Percentiles rank a stretch among this genome's conserved stretches.
Evolutionary conservation across 2,329 filamentous ascomycete species (phyloP).

Genomic region (Colletotrichum noveboracense): DNA sequence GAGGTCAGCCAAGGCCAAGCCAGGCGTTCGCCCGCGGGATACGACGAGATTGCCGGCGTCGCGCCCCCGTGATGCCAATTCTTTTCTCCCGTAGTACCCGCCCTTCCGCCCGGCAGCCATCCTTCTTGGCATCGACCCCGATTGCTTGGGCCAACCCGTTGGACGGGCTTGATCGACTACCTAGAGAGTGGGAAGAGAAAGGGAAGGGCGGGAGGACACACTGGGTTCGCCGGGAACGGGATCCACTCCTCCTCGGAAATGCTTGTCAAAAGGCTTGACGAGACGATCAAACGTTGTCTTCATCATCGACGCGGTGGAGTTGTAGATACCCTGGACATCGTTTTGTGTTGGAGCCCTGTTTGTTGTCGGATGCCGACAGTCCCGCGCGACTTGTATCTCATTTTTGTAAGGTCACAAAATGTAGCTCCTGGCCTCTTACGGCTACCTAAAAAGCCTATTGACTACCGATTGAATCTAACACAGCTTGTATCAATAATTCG

Average conservation of each 20-base stretch:
- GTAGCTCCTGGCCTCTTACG: not conserved
- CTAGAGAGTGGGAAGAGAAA: not conserved
- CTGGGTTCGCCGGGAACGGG: not conserved
- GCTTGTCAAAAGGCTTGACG: slow-evolving; percentile 14
- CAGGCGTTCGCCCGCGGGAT: not conserved
- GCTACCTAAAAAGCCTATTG: not conserved
- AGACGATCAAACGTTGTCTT: slow-evolving; percentile 7
- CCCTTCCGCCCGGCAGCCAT: not conserved
- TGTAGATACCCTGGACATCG: not conserved
- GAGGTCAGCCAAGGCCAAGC: not conserved
- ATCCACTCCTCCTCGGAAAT: not conserved
- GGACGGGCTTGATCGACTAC: not conserved
- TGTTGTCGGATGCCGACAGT: not conserved
- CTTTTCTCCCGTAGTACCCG: not conserved
- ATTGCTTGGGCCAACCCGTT: not conserved
- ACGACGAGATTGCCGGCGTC: not conserved
- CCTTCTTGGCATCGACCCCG: slow-evolving; percentile 9
- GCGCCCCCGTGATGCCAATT: not conserved
- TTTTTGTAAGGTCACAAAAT: not conserved
- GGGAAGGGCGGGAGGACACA: not conserved
- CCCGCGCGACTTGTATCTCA: not conserved
- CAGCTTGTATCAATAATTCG: not conserved
- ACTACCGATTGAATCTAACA: not conserved
- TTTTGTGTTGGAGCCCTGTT: not conserved
- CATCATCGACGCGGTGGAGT: not conserved